A percentile compares a stretch with the other conserved stretches of the same genome.
These are phyloP conservation scores for Rhizopogon roseolus DNA, from an alignment of 768 basidiomycete genomes.

Conservation along the genomic window DNA sequence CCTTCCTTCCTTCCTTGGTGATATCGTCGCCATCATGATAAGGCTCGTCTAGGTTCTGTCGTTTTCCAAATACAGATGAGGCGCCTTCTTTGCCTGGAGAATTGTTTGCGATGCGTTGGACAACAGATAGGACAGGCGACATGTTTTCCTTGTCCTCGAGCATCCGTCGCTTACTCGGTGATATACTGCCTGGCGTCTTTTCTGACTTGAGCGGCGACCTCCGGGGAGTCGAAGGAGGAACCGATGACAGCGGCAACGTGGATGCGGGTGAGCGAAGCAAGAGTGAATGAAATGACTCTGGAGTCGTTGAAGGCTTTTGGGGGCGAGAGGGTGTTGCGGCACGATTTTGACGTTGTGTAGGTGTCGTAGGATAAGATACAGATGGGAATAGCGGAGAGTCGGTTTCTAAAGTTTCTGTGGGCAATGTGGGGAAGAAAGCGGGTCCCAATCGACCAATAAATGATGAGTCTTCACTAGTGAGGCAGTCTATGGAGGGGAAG, in stretches of 20 bases:
- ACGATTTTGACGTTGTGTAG: slow-evolving; percentile 18
- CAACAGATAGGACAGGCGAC: slow-evolving; percentile 33
- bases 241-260: slow-evolving; percentile 20
- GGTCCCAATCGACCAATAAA: slow-evolving; percentile 24
- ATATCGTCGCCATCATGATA: slow-evolving; percentile 22
- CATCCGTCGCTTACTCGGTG: slow-evolving; percentile 35
- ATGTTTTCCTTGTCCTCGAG: slow-evolving; percentile 57
- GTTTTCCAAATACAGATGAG: slow-evolving; percentile 37
- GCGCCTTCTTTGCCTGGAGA: slow-evolving; percentile 25
- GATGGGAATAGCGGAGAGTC: slow-evolving; percentile 8
- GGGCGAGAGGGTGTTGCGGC: slow-evolving; percentile 32
- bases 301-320: slow-evolving; percentile 28
- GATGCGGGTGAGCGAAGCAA: slow-evolving; percentile 20
- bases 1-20: slow-evolving; percentile 22
- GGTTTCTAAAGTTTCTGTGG: slow-evolving; percentile 1
- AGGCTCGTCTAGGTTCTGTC: slow-evolving; percentile 34
- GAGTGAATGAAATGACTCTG: slow-evolving; percentile 26
- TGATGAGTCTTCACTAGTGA: slow-evolving; percentile 10
- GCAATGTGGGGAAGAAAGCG: slow-evolving; percentile 17
- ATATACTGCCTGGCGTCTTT: slow-evolving; percentile 16
- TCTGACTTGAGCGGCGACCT: slow-evolving; percentile 14
- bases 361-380: slow-evolving; percentile 21
- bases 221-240: slow-evolving; percentile 30
- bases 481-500: neutral
- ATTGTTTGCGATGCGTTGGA: slow-evolving; percentile 41